Percentiles rank a stretch among this genome's conserved stretches.
These are phyloP conservation scores for Debaryomyces psychrophilus DNA, from an alignment of 1,139 yeast species.

Conservation along the genomic window DNA sequence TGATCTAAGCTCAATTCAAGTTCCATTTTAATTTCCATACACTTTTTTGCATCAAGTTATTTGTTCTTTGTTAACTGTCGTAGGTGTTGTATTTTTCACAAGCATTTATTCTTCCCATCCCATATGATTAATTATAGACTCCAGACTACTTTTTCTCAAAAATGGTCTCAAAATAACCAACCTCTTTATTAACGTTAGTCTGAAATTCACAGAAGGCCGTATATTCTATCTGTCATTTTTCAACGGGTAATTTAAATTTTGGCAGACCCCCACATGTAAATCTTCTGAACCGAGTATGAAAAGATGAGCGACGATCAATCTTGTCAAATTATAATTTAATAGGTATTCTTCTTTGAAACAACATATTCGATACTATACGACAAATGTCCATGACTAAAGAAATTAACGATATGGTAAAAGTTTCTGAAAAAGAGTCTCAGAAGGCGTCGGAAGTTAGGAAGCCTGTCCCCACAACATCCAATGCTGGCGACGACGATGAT, in stretches of 20 bases:
- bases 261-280: slow-evolving; percentile 1
- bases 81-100: background rate
- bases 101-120: too few relatives aligned
- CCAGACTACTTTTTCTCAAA: too few relatives aligned
- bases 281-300: slow-evolving; percentile 4
- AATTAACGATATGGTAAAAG: background rate
- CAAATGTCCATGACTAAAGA: slow-evolving; percentile 4
- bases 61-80: too few relatives aligned
- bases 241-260: slow-evolving; percentile 1
- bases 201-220: background rate
- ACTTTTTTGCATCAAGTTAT: too few relatives aligned
- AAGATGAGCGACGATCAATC: background rate
- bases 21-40: too few relatives aligned
- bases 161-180: too few relatives aligned
- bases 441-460: background rate
- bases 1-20: too few relatives aligned
- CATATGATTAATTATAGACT: too few relatives aligned
- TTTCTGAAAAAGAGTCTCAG: background rate
- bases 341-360: background rate
- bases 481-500: slow-evolving; percentile 48
- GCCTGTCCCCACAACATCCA: background rate
- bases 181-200: too few relatives aligned
- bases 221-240: slow-evolving; percentile 5
- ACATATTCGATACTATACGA: background rate
- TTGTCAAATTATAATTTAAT: background rate